phyloP scores from a whole-genome alignment of 352 stramenopile genomes.

The Globisporangium barbulae region DNA sequence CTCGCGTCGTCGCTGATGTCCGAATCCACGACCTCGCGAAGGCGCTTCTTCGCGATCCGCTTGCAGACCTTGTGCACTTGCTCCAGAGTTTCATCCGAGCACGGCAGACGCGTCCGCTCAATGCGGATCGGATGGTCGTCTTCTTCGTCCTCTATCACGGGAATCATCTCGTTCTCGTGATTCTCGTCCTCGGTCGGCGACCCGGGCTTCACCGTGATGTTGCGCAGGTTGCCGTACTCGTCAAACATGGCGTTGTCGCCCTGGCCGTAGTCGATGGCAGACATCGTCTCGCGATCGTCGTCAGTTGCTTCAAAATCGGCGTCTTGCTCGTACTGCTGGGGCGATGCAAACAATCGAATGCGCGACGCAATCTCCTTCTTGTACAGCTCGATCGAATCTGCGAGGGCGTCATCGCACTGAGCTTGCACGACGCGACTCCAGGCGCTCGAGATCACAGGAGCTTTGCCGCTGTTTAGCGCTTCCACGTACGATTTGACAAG shows the following conservation, averaged over 20 bases:
- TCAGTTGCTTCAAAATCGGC: slow-evolving; percentile 31
- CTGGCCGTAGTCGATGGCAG: slow-evolving; percentile 53
- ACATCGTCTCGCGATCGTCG: slow-evolving; percentile 23
- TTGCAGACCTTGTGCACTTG: slow-evolving; percentile 71
- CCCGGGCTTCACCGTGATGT: slow-evolving; percentile 24
- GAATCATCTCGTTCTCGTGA: slow-evolving; percentile 60
- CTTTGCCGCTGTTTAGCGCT: slow-evolving; percentile 85
- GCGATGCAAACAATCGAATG: slow-evolving; percentile 46
- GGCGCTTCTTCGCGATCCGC: slow-evolving; percentile 67
- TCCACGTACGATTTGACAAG: slow-evolving; percentile 81
- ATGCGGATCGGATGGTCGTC: slow-evolving; percentile 26
- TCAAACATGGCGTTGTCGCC: slow-evolving; percentile 72
- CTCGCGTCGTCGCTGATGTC: slow-evolving; percentile 60
- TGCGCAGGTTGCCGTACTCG: slow-evolving; percentile 66
- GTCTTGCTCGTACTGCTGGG: slow-evolving; percentile 59
- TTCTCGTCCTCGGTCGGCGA: slow-evolving; percentile 31
- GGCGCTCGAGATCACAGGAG: slow-evolving; percentile 85
- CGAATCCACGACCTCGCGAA: slow-evolving; percentile 62
- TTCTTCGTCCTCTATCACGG: slow-evolving; percentile 58
- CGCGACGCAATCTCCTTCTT: slow-evolving; percentile 56
- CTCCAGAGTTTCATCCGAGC: slow-evolving; percentile 46
- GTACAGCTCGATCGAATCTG: slow-evolving; percentile 77
- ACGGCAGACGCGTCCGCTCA: slow-evolving; percentile 68
- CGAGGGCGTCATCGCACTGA: slow-evolving; percentile 78
- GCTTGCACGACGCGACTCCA: slow-evolving; percentile 87